Evolutionary conservation across 169 alveolate genomes (phyloP), one percentile per base, ranked within the genome.

Genomic region (Eimeria maxima): DNA sequence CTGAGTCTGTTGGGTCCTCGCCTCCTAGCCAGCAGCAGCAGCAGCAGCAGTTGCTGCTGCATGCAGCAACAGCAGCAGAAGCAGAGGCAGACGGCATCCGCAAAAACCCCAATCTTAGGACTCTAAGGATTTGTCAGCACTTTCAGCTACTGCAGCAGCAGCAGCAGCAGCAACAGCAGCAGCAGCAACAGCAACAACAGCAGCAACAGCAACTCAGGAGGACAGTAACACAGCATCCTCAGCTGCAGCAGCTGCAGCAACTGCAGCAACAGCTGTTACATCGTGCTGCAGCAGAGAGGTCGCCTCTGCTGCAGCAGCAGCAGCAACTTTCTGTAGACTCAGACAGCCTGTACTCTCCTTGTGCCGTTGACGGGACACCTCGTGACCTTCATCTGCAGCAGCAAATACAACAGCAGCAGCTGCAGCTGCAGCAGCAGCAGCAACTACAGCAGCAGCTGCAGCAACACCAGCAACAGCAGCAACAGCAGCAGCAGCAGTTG

Each of bases 11-110:
- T 50, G 63, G 63, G 22, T 78, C 88, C 45, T 78, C 88, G 42
- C 88, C 88, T 78, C 88, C 88, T 65, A 78, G 88, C 88, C 88
- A 78, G 88, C 88, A 38, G 57, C 88, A 78, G 65, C 88, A 78
- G 88, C 88, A n/a, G 88, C 88, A 38, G 88, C 88, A 38, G 24
- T 65, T 78, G 11, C 57, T 50, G 57, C 57, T 50, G 57, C 57
- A 50, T 50, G 57, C 57, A 50, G 57, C 57, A 50, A 50, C 57
- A 50, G 57, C 57, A 38, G 33, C 88, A 5, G 88, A 29, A 2
- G 33, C 16, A 29, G 88, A 78, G 57, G 7, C 33, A 11, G 88
- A 78, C 88, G 27, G 65, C 27, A 44, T 38, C 65, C 33, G 67
- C 65, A 78, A 78, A 20, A 45, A 38, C 45, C 57, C 88, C 38